Evolutionary conservation across 345 rosid genomes (phyloP).

Genomic region (Citrus cavaleriei): DNA sequence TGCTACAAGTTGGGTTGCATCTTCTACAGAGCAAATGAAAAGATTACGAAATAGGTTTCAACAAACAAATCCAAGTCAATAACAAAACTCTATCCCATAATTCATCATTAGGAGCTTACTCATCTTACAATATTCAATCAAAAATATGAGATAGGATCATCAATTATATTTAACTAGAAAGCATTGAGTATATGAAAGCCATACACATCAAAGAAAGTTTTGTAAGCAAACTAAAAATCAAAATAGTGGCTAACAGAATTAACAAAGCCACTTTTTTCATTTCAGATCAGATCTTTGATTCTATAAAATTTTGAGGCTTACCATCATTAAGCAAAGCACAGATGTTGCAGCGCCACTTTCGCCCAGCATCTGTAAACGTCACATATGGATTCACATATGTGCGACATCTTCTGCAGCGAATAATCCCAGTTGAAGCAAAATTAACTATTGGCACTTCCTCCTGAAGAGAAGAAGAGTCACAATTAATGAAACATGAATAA

Average conservation of each 20-base stretch:
- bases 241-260: background rate
- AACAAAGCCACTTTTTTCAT: background rate
- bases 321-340: constrained; percentile 93
- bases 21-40: background rate
- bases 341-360: constrained; percentile 99
- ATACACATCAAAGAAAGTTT: background rate
- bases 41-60: background rate
- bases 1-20: background rate
- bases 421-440: constrained; percentile 79
- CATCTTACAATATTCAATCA: background rate
- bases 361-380: constrained; percentile 88
- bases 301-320: constrained; percentile 24
- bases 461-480: constrained; percentile 40
- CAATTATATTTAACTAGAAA: background rate
- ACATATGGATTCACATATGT: constrained; percentile 96
- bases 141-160: background rate
- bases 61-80: background rate
- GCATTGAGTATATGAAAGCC: background rate
- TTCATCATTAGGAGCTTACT: background rate
- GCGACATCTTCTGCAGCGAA: constrained; percentile 98
- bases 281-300: constrained; percentile 1
- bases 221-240: background rate
- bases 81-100: background rate
- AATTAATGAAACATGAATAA: constrained; percentile 15
- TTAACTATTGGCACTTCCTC: constrained; percentile 92